A percentile compares a stretch with the other conserved stretches of the same genome.
These are phyloP conservation scores for Trametes maxima DNA, from an alignment of 768 basidiomycete species.

Conservation along the genomic window DNA sequence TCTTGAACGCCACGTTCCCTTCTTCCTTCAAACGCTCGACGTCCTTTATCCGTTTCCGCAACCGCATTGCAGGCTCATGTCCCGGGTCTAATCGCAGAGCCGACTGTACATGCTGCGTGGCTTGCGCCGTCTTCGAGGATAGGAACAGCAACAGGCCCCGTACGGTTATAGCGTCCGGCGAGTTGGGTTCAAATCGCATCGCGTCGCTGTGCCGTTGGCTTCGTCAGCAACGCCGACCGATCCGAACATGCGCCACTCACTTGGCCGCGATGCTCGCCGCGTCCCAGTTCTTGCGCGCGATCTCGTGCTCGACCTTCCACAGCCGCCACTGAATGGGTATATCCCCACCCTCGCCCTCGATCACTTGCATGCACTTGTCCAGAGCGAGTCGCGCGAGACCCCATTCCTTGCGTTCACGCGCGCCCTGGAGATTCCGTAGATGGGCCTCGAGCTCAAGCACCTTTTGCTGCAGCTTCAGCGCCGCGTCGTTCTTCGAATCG, in stretches of 20 bases:
- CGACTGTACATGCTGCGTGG: slow-evolving; percentile 67
- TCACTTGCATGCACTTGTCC: slow-evolving; percentile 72
- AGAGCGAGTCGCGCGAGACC: slow-evolving; percentile 75
- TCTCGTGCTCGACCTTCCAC: slow-evolving; percentile 78
- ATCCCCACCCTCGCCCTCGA: slow-evolving; percentile 76
- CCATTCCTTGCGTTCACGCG: slow-evolving; percentile 69
- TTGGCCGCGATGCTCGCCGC: slow-evolving; percentile 74
- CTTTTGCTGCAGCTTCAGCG: slow-evolving; percentile 61
- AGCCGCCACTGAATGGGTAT: slow-evolving; percentile 79
- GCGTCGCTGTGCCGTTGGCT: slow-evolving; percentile 56
- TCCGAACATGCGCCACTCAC: slow-evolving; percentile 45
- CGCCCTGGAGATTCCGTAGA: slow-evolving; percentile 60
- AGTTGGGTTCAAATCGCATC: slow-evolving; percentile 67
- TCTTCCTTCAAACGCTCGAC: slow-evolving; percentile 85
- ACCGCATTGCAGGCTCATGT: slow-evolving; percentile 64
- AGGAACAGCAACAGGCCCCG: slow-evolving; percentile 82
- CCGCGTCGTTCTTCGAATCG: slow-evolving; percentile 63
- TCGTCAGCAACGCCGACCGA: neutral
- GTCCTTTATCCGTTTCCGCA: slow-evolving; percentile 80
- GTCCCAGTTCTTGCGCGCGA: slow-evolving; percentile 72
- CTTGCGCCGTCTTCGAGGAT: slow-evolving; percentile 66
- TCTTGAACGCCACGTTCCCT: slow-evolving; percentile 78
- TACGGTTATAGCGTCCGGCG: slow-evolving; percentile 77
- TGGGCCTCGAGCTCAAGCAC: slow-evolving; percentile 65
- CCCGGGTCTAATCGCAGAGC: slow-evolving; percentile 82